These are phyloP conservation scores for Byssochlamys sp. DNA, from an alignment of 2,329 filamentous ascomycete genomes.

Conservation along the genomic window DNA sequence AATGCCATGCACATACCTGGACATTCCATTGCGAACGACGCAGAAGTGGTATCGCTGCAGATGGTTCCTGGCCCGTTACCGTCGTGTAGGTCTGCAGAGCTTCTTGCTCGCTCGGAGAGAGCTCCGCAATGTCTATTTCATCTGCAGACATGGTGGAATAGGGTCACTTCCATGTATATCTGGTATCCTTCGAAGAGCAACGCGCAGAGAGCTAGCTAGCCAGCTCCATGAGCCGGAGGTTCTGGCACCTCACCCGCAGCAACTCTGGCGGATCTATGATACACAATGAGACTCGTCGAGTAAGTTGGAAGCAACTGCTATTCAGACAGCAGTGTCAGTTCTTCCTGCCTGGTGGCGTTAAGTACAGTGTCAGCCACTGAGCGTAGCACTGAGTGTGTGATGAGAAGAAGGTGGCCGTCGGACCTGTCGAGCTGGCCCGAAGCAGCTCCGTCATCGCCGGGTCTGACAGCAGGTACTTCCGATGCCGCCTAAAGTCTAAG, in stretches of 20 bases:
- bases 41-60: slow-evolving; percentile 68
- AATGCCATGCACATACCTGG: slow-evolving; percentile 47
- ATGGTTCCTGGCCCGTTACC: slow-evolving; percentile 72
- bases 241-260: neutral
- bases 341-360: neutral
- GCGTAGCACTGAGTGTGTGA: neutral
- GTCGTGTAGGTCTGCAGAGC: slow-evolving; percentile 79
- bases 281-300: neutral
- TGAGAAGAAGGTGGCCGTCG: neutral
- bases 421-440: slow-evolving; percentile 7
- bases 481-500: neutral
- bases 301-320: neutral
- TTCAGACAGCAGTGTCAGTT: neutral
- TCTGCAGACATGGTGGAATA: slow-evolving; percentile 36
- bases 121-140: slow-evolving; percentile 49
- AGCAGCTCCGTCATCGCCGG: slow-evolving; percentile 13
- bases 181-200: neutral
- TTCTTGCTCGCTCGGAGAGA: slow-evolving; percentile 68
- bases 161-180: neutral
- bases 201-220: neutral
- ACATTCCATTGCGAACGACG: slow-evolving; percentile 92
- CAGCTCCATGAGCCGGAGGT: neutral
- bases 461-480: neutral
- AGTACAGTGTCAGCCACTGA: neutral
- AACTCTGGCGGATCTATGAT: neutral